Evolutionary conservation across 345 rosid species (phyloP).

Genomic region (Corchorus olitorius): DNA sequence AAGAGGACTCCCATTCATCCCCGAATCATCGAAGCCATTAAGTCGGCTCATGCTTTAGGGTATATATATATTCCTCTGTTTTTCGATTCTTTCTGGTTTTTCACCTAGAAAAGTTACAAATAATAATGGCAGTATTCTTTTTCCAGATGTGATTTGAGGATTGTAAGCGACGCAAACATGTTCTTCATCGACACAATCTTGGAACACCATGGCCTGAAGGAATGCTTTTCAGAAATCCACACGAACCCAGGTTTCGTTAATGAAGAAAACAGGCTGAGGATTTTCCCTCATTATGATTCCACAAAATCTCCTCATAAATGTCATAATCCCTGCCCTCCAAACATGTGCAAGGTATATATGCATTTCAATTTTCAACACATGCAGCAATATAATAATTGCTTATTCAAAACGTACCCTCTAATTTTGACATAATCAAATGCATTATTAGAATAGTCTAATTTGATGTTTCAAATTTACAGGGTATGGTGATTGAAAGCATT

Average conservation of each 20-base stretch:
- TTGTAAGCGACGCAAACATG: constrained; percentile 80
- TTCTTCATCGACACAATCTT: constrained; percentile 76
- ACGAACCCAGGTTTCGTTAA: constrained; percentile 58
- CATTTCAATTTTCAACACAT: background rate
- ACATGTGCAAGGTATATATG: constrained; percentile 91
- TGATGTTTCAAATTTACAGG: constrained; percentile 37
- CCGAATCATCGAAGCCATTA: constrained; percentile 60
- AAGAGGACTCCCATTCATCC: constrained; percentile 64
- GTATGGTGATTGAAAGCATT: constrained; percentile 60
- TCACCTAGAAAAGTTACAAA: background rate
- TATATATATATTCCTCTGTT: constrained; percentile 18
- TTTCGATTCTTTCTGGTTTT: background rate
- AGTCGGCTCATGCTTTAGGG: constrained; percentile 81
- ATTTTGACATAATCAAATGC: background rate
- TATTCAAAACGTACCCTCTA: background rate
- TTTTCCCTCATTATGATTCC: constrained; percentile 64
- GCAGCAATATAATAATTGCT: background rate
- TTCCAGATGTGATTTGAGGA: constrained; percentile 78
- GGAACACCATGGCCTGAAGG: constrained; percentile 62
- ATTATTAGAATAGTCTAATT: background rate
- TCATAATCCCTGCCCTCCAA: constrained; percentile 64
- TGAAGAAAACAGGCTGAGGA: constrained; percentile 55
- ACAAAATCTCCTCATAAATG: constrained; percentile 64
- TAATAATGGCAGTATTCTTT: background rate
- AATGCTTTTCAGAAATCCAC: constrained; percentile 74